Evolutionary conservation across 2,329 filamentous ascomycete species (phyloP), one percentile per base, ranked within the genome.

Genomic region (Pestalotiopsis sp.): DNA sequence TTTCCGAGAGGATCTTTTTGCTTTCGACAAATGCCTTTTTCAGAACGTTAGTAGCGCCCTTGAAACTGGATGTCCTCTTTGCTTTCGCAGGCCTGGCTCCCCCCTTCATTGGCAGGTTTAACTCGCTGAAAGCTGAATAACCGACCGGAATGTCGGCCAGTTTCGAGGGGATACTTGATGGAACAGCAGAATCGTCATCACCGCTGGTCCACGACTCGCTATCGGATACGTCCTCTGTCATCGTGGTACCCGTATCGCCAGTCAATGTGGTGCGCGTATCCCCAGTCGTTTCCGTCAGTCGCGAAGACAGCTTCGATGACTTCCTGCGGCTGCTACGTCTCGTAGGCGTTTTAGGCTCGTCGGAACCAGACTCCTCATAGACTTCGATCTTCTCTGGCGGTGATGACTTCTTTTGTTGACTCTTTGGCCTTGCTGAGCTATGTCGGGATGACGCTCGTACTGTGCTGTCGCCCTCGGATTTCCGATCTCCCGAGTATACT

Each of bases 41-140:
- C 70, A 91, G 79, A 7, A 90, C 88, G 55, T 88, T 87, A n/a
- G 88, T 87, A 71, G 90, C 84, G 62, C 82, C 84, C 72, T 87
- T 88, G 77, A 91, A 86, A 74, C 88, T 91, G 2, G 84, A 79
- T 64, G 84, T 87, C 57, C 87, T 81, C 60, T 87, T 86, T 7
- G 84, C 79, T 73, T 87, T 87, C 38, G 80, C 78, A 78, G 75
- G 82, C 81, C 49, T 76, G 74, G 68, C 75, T 77, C 68, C 81
- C 84, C 36, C 58, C 79, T 66, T 86, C 1, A 85, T 74, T 0
- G 88, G 84, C 1, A 91, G 77, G 66, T 91, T 88, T 6, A 91
- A 81, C 73, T 88, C 88, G 71, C 88, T 91, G 72, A 91, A 91
- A n/a, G 89, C 89, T 20, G 89, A 91, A 71, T 87, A 87, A 5